Evolutionary conservation across 2,329 filamentous ascomycete genomes (phyloP), one percentile per base, ranked within the genome.

Genomic region (Nannizziopsis barbatae): DNA sequence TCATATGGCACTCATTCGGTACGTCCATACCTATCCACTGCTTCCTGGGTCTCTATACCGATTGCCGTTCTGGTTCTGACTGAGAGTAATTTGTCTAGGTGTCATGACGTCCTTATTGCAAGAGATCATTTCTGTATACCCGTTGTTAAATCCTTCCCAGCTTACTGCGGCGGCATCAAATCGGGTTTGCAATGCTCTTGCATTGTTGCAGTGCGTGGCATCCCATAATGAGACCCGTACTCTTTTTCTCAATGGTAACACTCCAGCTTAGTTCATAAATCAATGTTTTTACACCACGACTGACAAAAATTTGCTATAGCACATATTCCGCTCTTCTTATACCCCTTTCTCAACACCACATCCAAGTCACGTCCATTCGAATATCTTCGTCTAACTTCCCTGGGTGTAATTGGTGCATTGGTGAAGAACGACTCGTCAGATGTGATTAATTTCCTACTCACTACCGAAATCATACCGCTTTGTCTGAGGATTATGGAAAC

Each of bases 401-500:
- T 98, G 17, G 92, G 92, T 47, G 92, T 98, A 27, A 96, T 98
- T 56, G 92, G 92, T 50, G 92, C 92, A 1, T 75, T 98, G 40
- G 92, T 98, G 52, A 98, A 98, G 76, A 98, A 98, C 62, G 92
- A 98, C 70, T 95, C 89, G 2, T 90, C 86, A 14, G 92, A 96
- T 62, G 92, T 96, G 52, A 98, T 98, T 73, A 96, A 96, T 73
- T 98, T 98, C 65, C 82, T 98, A 47, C 76, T 98, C 42, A 96
- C 92, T 1, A 98, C 92, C 27, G 92, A 98, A 70, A 98, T 98
- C 57, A 98, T 98, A 50, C 92, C 92, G 8, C 79, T 98, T 10
- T 98, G 92, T 66, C 81, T 98, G 39, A 83, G 92, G 52, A 98
- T 98, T 62, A 98, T 98, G 92, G 92, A 98, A 72, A 98, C 92